Conservation (phyloP, 257 asterid genomes). For the Prunella vulgaris region DNA sequence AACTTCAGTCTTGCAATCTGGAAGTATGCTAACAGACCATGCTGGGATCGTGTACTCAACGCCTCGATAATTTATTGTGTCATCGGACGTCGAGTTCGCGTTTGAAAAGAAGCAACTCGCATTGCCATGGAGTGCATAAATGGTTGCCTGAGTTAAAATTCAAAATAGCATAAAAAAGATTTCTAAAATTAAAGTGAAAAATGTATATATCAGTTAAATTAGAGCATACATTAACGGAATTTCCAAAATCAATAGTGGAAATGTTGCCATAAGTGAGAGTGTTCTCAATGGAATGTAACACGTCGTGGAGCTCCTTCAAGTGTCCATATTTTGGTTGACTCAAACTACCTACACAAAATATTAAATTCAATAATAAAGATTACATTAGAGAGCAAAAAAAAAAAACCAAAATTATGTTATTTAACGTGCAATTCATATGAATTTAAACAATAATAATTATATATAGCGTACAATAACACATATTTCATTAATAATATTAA, state of each 20-base stretch:
- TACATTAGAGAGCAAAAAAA: no score
- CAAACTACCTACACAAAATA: constrained; percentile 31
- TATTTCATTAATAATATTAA: no score
- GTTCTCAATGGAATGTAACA: constrained; percentile 51
- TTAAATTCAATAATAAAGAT: not conserved
- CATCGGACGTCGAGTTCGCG: constrained; percentile 39
- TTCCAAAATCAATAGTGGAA: constrained; percentile 30
- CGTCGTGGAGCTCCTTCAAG: constrained; percentile 66
- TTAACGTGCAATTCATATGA: no score
- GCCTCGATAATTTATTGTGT: constrained; percentile 36
- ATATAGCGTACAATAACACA: no score
- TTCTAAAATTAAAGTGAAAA: not conserved
- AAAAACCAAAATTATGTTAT: no score
- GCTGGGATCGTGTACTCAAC: constrained; percentile 48
- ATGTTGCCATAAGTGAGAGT: constrained; percentile 52
- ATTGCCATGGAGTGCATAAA: constrained; percentile 30
- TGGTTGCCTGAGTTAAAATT: constrained; percentile 34
- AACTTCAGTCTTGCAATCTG: constrained; percentile 59
- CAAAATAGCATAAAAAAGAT: not conserved
- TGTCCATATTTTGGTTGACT: constrained; percentile 82
- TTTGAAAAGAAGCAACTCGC: constrained; percentile 56
- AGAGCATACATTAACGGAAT: constrained; percentile 29
- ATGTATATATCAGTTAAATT: not conserved
- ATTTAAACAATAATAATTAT: no score
- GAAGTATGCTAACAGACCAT: constrained; percentile 82